Conservation (phyloP, 2,329 filamentous ascomycete genomes). For the Aspergillus floridensis region DNA sequence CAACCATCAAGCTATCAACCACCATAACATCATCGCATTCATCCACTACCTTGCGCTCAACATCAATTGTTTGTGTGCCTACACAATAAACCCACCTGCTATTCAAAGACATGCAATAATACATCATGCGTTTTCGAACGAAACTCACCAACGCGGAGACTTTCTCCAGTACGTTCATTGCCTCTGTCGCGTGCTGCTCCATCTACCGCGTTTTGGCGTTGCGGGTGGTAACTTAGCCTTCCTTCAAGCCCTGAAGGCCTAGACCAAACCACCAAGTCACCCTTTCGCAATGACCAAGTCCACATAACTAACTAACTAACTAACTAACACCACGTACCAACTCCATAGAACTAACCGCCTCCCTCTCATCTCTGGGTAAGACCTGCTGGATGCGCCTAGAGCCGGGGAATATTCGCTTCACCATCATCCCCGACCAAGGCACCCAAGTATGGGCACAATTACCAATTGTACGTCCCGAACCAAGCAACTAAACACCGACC, state of each 20-base stretch:
- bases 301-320: conserved; percentile 16
- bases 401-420: conserved; percentile 85
- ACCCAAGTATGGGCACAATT: conserved; percentile 94
- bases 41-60: not conserved
- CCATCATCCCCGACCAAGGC: conserved; percentile 89
- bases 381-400: conserved; percentile 89
- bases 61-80: no score
- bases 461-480: conserved; percentile 30
- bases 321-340: conserved; percentile 7
- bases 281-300: conserved; percentile 16
- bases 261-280: conserved; percentile 7
- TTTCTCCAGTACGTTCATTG: conserved; percentile 49
- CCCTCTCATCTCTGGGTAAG: conserved; percentile 67
- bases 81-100: no score
- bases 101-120: not conserved
- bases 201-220: not conserved
- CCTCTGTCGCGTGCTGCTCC: not conserved
- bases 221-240: not conserved
- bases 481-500: no score
- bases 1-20: no score
- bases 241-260: not conserved
- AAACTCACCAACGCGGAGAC: conserved; percentile 37
- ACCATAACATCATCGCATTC: not conserved
- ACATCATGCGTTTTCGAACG: conserved; percentile 35
- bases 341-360: conserved; percentile 59